Base-by-base conservation (phyloP, 1,139 yeast species). In the Hansenula sp. region DNA sequence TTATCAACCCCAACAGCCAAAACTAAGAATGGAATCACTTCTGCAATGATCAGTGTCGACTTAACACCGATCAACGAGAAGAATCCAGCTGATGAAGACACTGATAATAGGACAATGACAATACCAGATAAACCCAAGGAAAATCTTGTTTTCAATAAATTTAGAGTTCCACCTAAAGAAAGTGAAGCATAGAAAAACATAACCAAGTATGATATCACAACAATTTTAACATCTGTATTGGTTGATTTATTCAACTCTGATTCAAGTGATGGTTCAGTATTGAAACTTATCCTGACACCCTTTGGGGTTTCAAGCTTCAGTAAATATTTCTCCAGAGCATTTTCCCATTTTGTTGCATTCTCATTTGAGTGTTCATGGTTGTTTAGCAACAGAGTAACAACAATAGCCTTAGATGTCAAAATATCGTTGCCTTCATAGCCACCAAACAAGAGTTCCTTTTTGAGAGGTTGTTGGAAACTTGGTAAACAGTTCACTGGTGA, bases 1-100 rank as follows among this genome's bases (percentile, higher is more conserved):
- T 92, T 92, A 62, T 92, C 98, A 22, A 92, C 92, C 14, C 98
- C 98, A 42, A 92, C 82, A 0, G 98, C 98, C 46, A 92, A 69
- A 6, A 92, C 84, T 55, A 92, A 66, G 55, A 92, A 92, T n/a
- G 97, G 97, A 34, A 92, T 92, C 4, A 92, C 97, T 58, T 92
- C 97, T 1, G 97, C 97, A 48, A 92, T 88, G 48, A 92, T 90
- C 31, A 92, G 68, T 0, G 97, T 92, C 0, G 95, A 86, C 54
- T 85, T 87, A 38, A 90, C 64, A 0, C 95, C 95, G 17, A 84
- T 48, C 11, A 77, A 55, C 9, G 95, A 74, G 60, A 87, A 83
- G n/a, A 86, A 52, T 0, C 97, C 97, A 1, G 89, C 86, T 0
- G 97, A 78, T 1, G 95, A 74, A 0, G 78, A 62, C 1, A 90